A percentile compares a stretch with the other conserved stretches of the same genome.
These are phyloP conservation scores for Glycine latifolia DNA, from an alignment of 306 rosid species.

Conservation along the genomic window DNA sequence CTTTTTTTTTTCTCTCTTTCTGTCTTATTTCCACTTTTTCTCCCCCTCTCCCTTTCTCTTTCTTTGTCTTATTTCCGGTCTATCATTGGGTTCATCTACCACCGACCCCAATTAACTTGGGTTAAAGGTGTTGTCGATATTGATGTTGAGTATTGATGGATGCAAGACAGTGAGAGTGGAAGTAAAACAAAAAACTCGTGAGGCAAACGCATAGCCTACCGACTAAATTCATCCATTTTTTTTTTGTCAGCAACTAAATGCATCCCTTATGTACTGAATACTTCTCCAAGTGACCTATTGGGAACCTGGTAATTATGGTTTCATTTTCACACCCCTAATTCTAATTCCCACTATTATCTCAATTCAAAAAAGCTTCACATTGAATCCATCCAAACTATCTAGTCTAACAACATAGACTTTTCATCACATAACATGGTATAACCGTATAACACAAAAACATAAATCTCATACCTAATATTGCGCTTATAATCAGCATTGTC, in stretches of 20 bases:
- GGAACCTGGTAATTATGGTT: background rate
- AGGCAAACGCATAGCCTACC: background rate
- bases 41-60: too few relatives aligned
- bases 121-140: too few relatives aligned
- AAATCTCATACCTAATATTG: conserved; percentile 67
- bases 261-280: background rate
- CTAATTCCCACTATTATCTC: background rate
- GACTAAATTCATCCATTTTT: too few relatives aligned
- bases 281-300: too few relatives aligned
- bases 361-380: background rate
- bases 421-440: background rate
- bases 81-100: too few relatives aligned
- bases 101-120: too few relatives aligned
- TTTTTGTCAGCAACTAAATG: too few relatives aligned
- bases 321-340: background rate
- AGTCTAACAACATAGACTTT: background rate
- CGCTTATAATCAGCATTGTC: conserved; percentile 79
- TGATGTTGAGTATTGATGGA: background rate
- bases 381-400: conserved; percentile 4
- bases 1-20: too few relatives aligned
- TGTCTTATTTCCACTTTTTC: too few relatives aligned
- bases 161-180: background rate
- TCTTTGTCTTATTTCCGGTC: too few relatives aligned
- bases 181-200: background rate
- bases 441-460: background rate